A percentile compares a stretch with the other conserved stretches of the same genome.
phyloP scores from a whole-genome alignment of 2,329 filamentous ascomycete species.

The Cadophora gregata region DNA sequence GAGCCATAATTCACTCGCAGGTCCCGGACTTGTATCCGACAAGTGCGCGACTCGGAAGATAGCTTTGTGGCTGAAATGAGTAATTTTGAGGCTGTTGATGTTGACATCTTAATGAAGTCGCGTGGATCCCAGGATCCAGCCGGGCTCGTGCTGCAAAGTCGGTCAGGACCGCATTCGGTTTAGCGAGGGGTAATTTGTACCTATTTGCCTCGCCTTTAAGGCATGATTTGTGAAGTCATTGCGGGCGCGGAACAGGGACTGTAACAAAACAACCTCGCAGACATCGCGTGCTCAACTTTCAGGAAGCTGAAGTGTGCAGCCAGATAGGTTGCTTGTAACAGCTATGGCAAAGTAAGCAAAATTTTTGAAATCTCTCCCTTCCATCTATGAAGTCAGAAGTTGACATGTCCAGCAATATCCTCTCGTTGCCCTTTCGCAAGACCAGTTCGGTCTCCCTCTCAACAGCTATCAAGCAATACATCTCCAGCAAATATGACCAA shows the following conservation, averaged over 20 bases:
- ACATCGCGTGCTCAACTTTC: not conserved
- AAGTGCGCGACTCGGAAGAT: not conserved
- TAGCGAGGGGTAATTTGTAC: not conserved
- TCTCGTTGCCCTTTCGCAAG: constrained; percentile 75
- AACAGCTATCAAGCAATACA: constrained; percentile 88
- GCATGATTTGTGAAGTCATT: constrained; percentile 11
- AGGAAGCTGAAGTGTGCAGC: not conserved
- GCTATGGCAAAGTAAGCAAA: constrained; percentile 16
- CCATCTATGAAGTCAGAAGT: not conserved
- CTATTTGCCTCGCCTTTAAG: not conserved
- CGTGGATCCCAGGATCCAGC: not conserved
- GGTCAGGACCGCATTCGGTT: not conserved
- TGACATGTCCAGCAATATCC: constrained; percentile 41
- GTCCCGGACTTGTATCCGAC: not conserved
- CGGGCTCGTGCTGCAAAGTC: not conserved
- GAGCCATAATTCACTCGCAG: not conserved
- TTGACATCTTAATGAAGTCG: not conserved
- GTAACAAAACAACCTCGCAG: not conserved
- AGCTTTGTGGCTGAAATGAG: not conserved
- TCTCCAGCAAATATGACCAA: constrained; percentile 97
- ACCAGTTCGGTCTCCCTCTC: constrained; percentile 81
- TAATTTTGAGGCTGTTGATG: not conserved
- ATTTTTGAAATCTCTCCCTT: not conserved
- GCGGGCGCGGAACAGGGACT: not conserved
- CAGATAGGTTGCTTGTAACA: not conserved